These are phyloP conservation scores for Selenicereus undatus DNA, from an alignment of 148 eudicot species.

Conservation along the genomic window DNA sequence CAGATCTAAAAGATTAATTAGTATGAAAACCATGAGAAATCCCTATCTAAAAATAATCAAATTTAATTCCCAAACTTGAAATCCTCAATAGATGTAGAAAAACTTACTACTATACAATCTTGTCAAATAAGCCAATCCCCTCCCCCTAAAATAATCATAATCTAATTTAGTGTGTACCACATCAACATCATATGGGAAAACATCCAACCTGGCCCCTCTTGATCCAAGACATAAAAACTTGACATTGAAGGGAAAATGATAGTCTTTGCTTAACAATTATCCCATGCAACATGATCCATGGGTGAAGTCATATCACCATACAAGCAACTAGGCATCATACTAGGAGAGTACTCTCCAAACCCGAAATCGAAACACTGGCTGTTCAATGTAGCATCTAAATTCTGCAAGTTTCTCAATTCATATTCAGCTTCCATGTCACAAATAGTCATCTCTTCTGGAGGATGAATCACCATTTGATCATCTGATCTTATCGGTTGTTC, in stretches of 20 bases:
- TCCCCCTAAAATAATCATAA: neutral
- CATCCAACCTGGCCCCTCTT: neutral
- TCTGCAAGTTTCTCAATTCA: conserved; percentile 3
- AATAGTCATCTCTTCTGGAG: neutral
- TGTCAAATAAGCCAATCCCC: neutral
- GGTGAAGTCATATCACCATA: conserved; percentile 13
- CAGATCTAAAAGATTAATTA: no score
- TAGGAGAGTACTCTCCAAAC: conserved; percentile 11
- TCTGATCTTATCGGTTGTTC: neutral
- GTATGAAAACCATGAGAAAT: neutral
- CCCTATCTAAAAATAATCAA: neutral
- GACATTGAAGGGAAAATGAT: neutral
- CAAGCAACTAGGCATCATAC: neutral
- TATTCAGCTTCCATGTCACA: neutral
- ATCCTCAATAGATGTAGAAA: neutral
- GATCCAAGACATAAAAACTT: neutral
- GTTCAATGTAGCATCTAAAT: neutral
- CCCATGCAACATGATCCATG: conserved; percentile 16
- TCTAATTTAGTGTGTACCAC: neutral
- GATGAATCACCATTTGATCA: conserved; percentile 2
- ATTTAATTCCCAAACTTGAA: neutral
- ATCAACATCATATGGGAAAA: neutral
- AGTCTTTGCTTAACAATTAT: neutral
- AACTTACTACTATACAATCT: neutral
- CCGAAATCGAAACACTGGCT: neutral